phyloP scores from a whole-genome alignment of 2,329 filamentous ascomycete species.

The Xylaria sp. region DNA sequence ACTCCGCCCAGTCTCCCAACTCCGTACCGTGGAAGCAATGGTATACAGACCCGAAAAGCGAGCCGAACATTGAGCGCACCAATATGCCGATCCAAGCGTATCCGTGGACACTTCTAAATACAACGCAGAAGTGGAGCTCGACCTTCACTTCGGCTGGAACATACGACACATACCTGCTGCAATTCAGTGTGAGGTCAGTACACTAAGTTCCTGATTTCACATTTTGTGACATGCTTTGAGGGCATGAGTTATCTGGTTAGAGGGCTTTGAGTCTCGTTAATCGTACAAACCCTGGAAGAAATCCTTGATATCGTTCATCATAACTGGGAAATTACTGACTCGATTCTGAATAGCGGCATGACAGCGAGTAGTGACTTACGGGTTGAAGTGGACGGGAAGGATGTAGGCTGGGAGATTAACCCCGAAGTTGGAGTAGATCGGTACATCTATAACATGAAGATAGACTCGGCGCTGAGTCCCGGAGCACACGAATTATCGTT shows the following conservation, averaged over 20 bases:
- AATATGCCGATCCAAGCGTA: slow-evolving; percentile 50
- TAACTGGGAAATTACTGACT: not conserved
- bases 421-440: slow-evolving; percentile 44
- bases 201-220: not conserved
- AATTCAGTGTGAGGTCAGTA: slow-evolving; percentile 42
- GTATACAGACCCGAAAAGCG: slow-evolving; percentile 43
- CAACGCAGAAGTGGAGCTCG: slow-evolving; percentile 42
- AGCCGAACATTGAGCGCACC: slow-evolving; percentile 45
- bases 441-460: slow-evolving; percentile 48
- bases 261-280: not conserved
- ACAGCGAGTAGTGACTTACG: slow-evolving; percentile 43
- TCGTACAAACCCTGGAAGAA: not conserved
- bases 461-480: slow-evolving; percentile 39
- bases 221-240: not conserved
- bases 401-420: slow-evolving; percentile 47
- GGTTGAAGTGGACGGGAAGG: slow-evolving; percentile 46
- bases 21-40: slow-evolving; percentile 46
- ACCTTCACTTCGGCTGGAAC: slow-evolving; percentile 45
- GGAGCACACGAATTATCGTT: slow-evolving; percentile 44
- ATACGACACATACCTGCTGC: slow-evolving; percentile 45
- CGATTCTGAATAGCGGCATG: slow-evolving; percentile 40
- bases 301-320: not conserved
- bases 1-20: slow-evolving; percentile 39
- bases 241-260: not conserved
- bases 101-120: slow-evolving; percentile 48